Evolutionary conservation across 768 basidiomycete species (phyloP).

Genomic region (Pulveroboletus sp.): DNA sequence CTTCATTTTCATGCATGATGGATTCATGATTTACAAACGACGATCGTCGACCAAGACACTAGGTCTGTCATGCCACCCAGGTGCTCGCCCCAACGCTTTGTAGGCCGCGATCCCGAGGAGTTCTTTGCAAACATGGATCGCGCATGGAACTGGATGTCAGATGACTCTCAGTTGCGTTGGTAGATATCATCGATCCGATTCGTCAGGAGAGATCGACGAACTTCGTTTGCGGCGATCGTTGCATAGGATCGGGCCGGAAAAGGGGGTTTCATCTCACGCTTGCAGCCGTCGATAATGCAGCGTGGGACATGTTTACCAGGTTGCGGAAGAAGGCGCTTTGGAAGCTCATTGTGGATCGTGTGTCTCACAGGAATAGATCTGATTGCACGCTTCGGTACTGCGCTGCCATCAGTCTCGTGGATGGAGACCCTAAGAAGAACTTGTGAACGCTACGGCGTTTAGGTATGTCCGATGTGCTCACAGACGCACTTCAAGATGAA

Average conservation of each 20-base stretch:
- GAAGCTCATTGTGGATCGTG: conserved; percentile 76
- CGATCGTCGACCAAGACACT: neutral
- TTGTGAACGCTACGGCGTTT: conserved; percentile 73
- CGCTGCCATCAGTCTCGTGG: conserved; percentile 3
- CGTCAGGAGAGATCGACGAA: neutral
- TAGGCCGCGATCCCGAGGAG: conserved; percentile 76
- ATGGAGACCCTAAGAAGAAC: conserved; percentile 51
- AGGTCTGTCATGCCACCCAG: conserved; percentile 74
- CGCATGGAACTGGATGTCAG: conserved; percentile 79
- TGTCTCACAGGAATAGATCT: conserved; percentile 7
- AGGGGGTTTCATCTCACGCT: conserved; percentile 89
- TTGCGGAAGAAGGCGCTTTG: conserved; percentile 80
- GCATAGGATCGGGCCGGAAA: conserved; percentile 81
- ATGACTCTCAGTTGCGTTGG: conserved; percentile 89
- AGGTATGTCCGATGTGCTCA: conserved; percentile 88
- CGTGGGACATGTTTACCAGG: conserved; percentile 89
- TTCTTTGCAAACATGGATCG: conserved; percentile 87
- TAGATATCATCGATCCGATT: conserved; percentile 28
- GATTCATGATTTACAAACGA: neutral
- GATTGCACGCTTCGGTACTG: neutral
- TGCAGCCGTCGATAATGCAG: conserved; percentile 82
- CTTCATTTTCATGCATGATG: neutral
- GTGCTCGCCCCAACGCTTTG: conserved; percentile 74
- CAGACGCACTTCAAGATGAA: conserved; percentile 99
- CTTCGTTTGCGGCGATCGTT: conserved; percentile 2